Conservation (phyloP, 768 basidiomycete species). For the Termitomyces eurrhizus region DNA sequence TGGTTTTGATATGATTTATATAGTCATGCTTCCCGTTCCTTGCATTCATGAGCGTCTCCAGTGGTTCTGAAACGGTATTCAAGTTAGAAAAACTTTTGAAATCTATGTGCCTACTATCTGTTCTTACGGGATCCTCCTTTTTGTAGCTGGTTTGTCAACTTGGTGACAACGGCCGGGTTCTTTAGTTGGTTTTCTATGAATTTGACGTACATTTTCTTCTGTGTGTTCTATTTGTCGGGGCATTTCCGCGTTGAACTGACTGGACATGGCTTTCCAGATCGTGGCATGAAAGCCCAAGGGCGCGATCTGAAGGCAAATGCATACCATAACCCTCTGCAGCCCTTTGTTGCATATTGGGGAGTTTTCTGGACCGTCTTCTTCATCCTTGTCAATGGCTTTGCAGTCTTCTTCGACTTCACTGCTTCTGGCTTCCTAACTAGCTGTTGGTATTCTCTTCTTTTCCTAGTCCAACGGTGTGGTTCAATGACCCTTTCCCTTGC, state of each 20-base stretch:
- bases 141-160: conserved; percentile 62
- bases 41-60: conserved; percentile 65
- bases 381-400: conserved; percentile 49
- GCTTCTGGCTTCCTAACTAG: conserved; percentile 44
- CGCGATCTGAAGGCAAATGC: conserved; percentile 56
- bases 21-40: conserved; percentile 39
- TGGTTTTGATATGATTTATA: not conserved
- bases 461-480: not conserved
- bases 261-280: conserved; percentile 32
- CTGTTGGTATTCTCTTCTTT: conserved; percentile 26
- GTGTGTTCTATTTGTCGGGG: conserved; percentile 31
- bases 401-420: conserved; percentile 63
- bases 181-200: conserved; percentile 66
- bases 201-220: conserved; percentile 69
- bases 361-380: conserved; percentile 61
- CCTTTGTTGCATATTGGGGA: conserved; percentile 69
- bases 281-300: conserved; percentile 63
- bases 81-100: conserved; percentile 27
- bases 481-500: not conserved
- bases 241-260: not conserved
- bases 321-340: conserved; percentile 61
- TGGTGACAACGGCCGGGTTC: conserved; percentile 67
- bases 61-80: conserved; percentile 55
- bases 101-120: not conserved
- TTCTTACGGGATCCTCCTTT: not conserved